Conservation (phyloP, 805 yeast species). For the Blastobotrys terrestris region DNA sequence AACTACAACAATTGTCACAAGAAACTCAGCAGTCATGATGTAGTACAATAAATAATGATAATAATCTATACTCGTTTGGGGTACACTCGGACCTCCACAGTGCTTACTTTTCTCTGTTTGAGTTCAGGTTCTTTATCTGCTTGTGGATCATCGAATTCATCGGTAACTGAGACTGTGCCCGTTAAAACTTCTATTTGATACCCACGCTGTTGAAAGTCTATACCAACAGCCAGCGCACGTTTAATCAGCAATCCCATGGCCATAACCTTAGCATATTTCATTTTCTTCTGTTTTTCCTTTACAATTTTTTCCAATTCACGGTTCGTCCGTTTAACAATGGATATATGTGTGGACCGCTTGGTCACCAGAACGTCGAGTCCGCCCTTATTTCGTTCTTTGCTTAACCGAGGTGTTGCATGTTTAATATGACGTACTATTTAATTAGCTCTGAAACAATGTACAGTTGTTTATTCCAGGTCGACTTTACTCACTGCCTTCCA, state of each 20-base stretch:
- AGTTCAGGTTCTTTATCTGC: conserved; percentile 23
- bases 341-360: conserved; percentile 61
- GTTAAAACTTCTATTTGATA: conserved; percentile 56
- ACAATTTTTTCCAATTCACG: conserved; percentile 44
- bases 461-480: background rate
- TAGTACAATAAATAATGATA: background rate
- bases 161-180: conserved; percentile 60
- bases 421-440: conserved; percentile 38
- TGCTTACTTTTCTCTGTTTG: conserved; percentile 36
- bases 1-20: background rate
- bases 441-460: background rate
- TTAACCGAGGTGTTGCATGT: conserved; percentile 46
- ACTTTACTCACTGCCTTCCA: background rate
- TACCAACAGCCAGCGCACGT: conserved; percentile 55
- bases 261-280: conserved; percentile 45
- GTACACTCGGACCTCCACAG: conserved; percentile 39
- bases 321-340: conserved; percentile 61
- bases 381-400: conserved; percentile 31
- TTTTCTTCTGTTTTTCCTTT: conserved; percentile 35
- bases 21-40: no score
- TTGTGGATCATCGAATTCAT: conserved; percentile 40
- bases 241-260: conserved; percentile 77
- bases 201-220: conserved; percentile 48
- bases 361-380: conserved; percentile 50
- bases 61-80: conserved; percentile 4